Evolutionary conservation across 805 yeast species (phyloP), one percentile per base, ranked within the genome.

Genomic region (Cyberlindnera euphorbiae): DNA sequence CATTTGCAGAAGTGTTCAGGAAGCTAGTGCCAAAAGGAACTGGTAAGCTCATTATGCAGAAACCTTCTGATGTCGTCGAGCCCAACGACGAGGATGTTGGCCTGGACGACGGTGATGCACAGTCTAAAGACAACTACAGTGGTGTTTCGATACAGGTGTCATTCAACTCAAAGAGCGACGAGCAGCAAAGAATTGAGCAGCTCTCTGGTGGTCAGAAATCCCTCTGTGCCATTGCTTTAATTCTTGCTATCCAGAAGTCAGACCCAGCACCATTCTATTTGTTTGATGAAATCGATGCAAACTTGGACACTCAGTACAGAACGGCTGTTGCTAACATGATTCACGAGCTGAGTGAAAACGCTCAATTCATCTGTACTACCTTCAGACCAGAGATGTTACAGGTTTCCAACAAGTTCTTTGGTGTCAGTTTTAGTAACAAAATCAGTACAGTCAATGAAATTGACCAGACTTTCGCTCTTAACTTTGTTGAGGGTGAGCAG

Each of bases 261-360:
- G 97, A 93, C 49, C 97, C 97, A 9, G 97, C 97, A 8, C 97
- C 97, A 32, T 93, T 93, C 58, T 93, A 93, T 56, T 62, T 93
- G 31, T 90, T 93, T 59, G 98, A 93, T 60, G 98, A 93, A 64
- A 82, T 93, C 41, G 98, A 93, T 63, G 97, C 97, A 5, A 93
- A 90, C 49, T 67, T 93, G 44, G 98, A 93, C 60, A 77, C 95
- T 3, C 96, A 85, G 53, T 90, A 89, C 55, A 73, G 98, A 51
- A 73, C 84, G 0, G 77, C 96, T 0, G 95, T 93, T 15, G 96
- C 97, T 0, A 62, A 68, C 23, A 64, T 85, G 66, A 79, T 93
- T 36, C 69, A 75, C 46, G 69, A 73, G 24, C 61, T 89, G 36
- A 75, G 96, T 15, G 51, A 49, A 6, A 61, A 70, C 36, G 95